Evolutionary conservation across 805 yeast genomes (phyloP).

Genomic region (Lachancea kluyveri): DNA sequence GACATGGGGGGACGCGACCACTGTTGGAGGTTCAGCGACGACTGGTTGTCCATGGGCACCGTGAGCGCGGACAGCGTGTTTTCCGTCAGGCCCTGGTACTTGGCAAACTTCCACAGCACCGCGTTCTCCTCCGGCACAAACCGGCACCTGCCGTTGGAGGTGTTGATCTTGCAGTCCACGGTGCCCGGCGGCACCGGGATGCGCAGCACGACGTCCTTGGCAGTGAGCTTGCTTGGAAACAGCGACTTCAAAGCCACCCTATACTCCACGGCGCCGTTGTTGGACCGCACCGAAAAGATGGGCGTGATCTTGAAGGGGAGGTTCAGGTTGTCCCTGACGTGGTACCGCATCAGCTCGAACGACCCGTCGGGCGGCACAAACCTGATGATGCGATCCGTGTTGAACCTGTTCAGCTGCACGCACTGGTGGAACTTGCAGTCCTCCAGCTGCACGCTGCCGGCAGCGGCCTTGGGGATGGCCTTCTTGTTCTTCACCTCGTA

Average conservation of each 20-base stretch:
- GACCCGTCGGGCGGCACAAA: conserved; percentile 87
- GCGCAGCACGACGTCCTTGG: conserved; percentile 55
- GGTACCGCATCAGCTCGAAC: conserved; percentile 75
- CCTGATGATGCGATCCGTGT: conserved; percentile 53
- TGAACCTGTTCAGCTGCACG: conserved; percentile 67
- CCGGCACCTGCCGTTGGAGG: conserved; percentile 61
- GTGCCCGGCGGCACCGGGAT: conserved; percentile 68
- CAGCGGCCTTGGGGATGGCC: conserved; percentile 36
- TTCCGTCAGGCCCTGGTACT: conserved; percentile 62
- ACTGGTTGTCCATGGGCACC: conserved; percentile 28
- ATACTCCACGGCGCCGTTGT: conserved; percentile 44
- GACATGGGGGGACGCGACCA: conserved; percentile 78
- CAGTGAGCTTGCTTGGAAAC: conserved; percentile 51
- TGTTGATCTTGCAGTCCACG: conserved; percentile 39
- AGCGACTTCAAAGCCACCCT: conserved; percentile 57
- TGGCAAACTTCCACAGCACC: conserved; percentile 64
- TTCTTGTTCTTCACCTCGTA: conserved; percentile 27
- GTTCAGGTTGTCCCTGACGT: conserved; percentile 50
- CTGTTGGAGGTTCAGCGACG: conserved; percentile 20
- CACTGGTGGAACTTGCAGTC: conserved; percentile 87
- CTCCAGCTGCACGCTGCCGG: conserved; percentile 51
- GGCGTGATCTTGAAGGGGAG: conserved; percentile 69
- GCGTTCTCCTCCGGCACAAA: conserved; percentile 59
- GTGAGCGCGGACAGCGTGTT: conserved; percentile 53
- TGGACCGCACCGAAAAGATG: conserved; percentile 37